Evolutionary conservation across 208 protist genomes (phyloP).

Genomic region (Trypanosoma vivax): DNA sequence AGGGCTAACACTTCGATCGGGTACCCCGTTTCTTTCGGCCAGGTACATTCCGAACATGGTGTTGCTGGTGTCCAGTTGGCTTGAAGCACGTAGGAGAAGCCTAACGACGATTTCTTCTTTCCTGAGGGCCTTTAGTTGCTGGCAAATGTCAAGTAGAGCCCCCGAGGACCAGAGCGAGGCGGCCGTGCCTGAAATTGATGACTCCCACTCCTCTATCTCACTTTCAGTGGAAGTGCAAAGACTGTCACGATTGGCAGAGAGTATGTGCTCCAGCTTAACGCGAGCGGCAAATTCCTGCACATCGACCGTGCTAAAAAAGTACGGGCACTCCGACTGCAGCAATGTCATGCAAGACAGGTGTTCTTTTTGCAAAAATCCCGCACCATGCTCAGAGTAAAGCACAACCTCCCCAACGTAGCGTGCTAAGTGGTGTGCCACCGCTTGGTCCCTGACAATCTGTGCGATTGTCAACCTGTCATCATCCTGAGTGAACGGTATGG

Average conservation of each 20-base stretch:
- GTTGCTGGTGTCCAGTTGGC: conserved; percentile 72
- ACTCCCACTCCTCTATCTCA: conserved; percentile 51
- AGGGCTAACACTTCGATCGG: conserved; percentile 9
- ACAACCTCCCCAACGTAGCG: conserved; percentile 51
- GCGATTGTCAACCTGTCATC: conserved; percentile 59
- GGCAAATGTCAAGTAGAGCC: conserved; percentile 66
- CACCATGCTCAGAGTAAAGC: conserved; percentile 37
- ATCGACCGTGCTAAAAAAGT: conserved; percentile 74
- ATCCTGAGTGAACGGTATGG: conserved; percentile 40
- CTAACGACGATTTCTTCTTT: conserved; percentile 61
- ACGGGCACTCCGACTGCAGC: conserved; percentile 68
- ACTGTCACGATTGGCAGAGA: conserved; percentile 25
- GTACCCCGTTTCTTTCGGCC: conserved; percentile 25
- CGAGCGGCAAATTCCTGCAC: conserved; percentile 56
- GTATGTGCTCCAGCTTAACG: conserved; percentile 52
- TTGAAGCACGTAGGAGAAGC: conserved; percentile 79
- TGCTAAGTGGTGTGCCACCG: conserved; percentile 55
- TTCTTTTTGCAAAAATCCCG: conserved; percentile 27
- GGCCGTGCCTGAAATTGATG: conserved; percentile 51
- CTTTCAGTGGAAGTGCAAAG: conserved; percentile 40
- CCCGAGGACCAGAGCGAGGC: conserved; percentile 68
- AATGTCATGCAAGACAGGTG: conserved; percentile 34
- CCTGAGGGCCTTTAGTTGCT: conserved; percentile 61
- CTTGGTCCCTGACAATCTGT: conserved; percentile 68
- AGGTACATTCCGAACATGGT: conserved; percentile 50